phyloP scores from a whole-genome alignment of 2,329 filamentous ascomycete genomes.

The Lecanicillium sp. region DNA sequence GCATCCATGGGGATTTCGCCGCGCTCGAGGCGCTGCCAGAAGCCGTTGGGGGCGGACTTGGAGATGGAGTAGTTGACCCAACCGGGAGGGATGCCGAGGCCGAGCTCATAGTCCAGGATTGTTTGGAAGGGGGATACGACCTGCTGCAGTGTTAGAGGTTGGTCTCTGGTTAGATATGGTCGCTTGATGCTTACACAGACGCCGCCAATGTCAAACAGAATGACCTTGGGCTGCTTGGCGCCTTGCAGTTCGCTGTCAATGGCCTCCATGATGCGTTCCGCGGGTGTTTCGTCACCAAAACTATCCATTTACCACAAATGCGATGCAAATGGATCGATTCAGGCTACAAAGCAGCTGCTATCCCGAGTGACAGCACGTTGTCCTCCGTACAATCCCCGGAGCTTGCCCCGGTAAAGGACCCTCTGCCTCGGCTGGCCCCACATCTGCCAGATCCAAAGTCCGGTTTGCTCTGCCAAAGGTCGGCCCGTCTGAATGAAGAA shows the following conservation, averaged over 20 bases:
- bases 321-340: too few relatives aligned
- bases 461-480: too few relatives aligned
- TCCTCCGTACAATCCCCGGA: too few relatives aligned
- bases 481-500: neutral
- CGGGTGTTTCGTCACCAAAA: constrained; percentile 12
- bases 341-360: too few relatives aligned
- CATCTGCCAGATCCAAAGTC: too few relatives aligned
- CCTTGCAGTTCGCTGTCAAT: constrained; percentile 34
- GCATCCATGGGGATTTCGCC: constrained; percentile 72
- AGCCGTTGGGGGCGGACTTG: constrained; percentile 66
- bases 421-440: too few relatives aligned
- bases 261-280: constrained; percentile 26
- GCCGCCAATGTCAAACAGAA: constrained; percentile 93
- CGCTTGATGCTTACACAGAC: constrained; percentile 72
- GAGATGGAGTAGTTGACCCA: constrained; percentile 93
- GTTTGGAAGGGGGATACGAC: constrained; percentile 87
- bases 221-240: constrained; percentile 57
- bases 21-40: constrained; percentile 83
- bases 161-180: too few relatives aligned
- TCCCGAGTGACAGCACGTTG: too few relatives aligned
- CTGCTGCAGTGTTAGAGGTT: constrained; percentile 36
- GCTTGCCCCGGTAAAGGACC: too few relatives aligned
- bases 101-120: constrained; percentile 83
- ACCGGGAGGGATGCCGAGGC: constrained; percentile 70
- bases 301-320: too few relatives aligned